A percentile compares a stretch with the other conserved stretches of the same genome.
Conservation (phyloP, 345 rosid genomes). For the Diplotaxis tenuifolia region DNA sequence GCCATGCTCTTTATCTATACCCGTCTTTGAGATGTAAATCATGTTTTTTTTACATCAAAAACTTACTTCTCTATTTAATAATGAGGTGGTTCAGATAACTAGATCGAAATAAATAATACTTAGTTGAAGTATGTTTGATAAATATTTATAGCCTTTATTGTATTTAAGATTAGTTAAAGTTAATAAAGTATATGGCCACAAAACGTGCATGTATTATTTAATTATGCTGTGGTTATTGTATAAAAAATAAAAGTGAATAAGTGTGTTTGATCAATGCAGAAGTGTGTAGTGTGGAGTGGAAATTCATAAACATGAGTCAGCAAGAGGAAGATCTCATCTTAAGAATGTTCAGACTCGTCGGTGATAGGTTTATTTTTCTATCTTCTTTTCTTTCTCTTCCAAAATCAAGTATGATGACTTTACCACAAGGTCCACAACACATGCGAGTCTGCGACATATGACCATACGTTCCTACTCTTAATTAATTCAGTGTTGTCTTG, state of each 20-base stretch:
- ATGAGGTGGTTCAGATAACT: background rate
- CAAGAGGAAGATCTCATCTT: constrained; percentile 4
- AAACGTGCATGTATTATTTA: background rate
- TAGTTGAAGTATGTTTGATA: background rate
- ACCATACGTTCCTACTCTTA: background rate
- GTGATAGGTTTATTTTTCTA: background rate
- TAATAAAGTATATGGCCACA: background rate
- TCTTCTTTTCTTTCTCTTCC: background rate
- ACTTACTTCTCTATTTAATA: too few species aligned
- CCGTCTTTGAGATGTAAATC: background rate
- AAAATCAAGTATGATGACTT: background rate
- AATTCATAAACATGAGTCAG: background rate
- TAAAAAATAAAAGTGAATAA: background rate
- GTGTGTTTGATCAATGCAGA: background rate
- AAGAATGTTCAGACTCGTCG: background rate
- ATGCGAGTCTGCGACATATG: too few species aligned
- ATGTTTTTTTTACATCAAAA: background rate
- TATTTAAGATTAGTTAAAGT: background rate
- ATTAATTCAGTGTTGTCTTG: background rate
- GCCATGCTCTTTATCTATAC: background rate
- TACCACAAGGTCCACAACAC: too few species aligned
- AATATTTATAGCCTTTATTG: background rate
- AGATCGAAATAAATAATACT: background rate
- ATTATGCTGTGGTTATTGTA: background rate
- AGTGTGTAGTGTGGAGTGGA: constrained; percentile 2